A percentile compares a stretch with the other conserved stretches of the same genome.
phyloP scores from a whole-genome alignment of 73 alveolate genomes.

The Tetrahymena thermophila region DNA sequence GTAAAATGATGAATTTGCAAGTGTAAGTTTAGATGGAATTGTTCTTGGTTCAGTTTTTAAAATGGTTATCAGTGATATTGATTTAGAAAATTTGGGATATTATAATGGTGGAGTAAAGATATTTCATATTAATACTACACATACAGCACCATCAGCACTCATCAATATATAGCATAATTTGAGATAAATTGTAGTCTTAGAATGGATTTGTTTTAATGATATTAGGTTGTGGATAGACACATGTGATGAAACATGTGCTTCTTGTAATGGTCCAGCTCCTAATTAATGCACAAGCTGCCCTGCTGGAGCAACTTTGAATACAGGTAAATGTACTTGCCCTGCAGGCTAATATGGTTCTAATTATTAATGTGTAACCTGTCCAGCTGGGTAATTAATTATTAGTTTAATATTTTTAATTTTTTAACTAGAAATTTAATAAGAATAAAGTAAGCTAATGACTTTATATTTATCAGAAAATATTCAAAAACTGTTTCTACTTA shows the following conservation, averaged over 20 bases:
- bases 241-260: neutral
- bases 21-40: neutral
- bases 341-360: neutral
- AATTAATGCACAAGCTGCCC: neutral
- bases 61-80: neutral
- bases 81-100: neutral
- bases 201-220: neutral
- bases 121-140: neutral
- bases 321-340: neutral
- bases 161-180: neutral
- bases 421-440: neutral
- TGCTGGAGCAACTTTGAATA: neutral
- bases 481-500: too few species aligned
- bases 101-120: neutral
- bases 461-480: neutral
- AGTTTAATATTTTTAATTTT: neutral
- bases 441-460: neutral
- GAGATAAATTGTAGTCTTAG: neutral
- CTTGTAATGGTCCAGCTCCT: neutral
- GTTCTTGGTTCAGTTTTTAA: neutral
- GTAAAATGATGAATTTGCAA: neutral
- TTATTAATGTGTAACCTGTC: neutral
- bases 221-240: neutral
- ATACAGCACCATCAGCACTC: neutral
- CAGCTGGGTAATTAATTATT: neutral